A percentile compares a stretch with the other conserved stretches of the same genome.
These are phyloP conservation scores for Xylaria curta DNA, from an alignment of 495 filamentous ascomycete species.

Conservation along the genomic window DNA sequence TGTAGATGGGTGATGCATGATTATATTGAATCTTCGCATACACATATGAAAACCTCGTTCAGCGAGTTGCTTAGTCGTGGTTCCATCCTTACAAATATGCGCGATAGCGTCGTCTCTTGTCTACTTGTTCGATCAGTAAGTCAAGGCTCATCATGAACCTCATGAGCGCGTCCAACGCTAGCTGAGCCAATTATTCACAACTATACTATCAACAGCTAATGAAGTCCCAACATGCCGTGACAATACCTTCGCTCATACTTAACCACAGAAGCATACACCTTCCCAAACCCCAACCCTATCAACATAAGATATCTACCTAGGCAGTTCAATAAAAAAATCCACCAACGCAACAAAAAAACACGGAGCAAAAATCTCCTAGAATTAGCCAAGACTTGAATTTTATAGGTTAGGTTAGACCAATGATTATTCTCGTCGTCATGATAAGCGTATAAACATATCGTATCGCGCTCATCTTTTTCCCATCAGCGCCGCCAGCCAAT, in stretches of 20 bases:
- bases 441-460: conserved; percentile 8
- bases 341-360: neutral
- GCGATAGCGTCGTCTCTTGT: neutral
- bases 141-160: neutral
- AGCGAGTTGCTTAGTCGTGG: neutral
- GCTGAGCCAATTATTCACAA: neutral
- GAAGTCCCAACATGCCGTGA: neutral
- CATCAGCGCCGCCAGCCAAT: conserved; percentile 2
- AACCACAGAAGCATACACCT: too few species aligned
- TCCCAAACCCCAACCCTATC: neutral
- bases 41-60: neutral
- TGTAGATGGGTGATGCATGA: neutral
- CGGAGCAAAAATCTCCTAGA: neutral
- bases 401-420: neutral
- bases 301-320: neutral
- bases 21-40: neutral
- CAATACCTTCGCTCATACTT: neutral
- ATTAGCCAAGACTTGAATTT: conserved; percentile 14
- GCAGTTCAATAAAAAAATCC: neutral
- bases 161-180: neutral
- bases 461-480: conserved; percentile 3
- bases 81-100: neutral
- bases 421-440: conserved; percentile 6
- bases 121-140: neutral
- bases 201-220: neutral